Evolutionary conservation across 23 red algal species (phyloP).

Genomic region (Pyropia yezoensis): DNA sequence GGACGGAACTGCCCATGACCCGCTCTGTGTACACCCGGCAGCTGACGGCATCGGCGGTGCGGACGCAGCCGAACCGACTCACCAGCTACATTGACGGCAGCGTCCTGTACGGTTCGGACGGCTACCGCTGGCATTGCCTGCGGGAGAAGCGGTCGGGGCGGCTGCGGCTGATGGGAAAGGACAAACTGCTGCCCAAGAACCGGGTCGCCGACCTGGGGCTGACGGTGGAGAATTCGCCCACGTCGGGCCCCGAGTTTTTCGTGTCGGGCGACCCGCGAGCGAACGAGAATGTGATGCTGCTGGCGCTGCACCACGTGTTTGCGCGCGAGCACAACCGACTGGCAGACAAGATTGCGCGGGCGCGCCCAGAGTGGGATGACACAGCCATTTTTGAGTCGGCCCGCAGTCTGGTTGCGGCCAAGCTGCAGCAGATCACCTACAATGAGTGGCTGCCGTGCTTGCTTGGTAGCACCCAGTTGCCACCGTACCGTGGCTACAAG

Average conservation of each 20-base stretch:
- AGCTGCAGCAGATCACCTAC: conserved; percentile 31
- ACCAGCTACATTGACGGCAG: conserved; percentile 47
- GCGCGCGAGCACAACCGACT: conserved; percentile 44
- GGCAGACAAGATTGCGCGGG: neutral
- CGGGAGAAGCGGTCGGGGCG: too few species aligned
- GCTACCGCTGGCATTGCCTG: too few species aligned
- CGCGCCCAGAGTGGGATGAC: neutral
- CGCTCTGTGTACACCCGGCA: too few species aligned
- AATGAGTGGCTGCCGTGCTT: conserved; percentile 28
- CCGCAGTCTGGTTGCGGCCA: conserved; percentile 17
- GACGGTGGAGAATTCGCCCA: conserved; percentile 15
- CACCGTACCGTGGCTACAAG: conserved; percentile 25
- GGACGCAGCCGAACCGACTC: conserved; percentile 9
- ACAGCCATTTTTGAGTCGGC: conserved; percentile 13
- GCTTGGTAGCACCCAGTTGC: neutral
- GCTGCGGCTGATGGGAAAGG: too few species aligned
- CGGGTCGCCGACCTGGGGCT: too few species aligned
- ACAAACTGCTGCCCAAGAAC: too few species aligned
- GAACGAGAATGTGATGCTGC: conserved; percentile 24
- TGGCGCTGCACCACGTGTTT: conserved; percentile 25
- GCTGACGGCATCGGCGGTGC: too few species aligned
- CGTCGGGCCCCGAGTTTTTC: conserved; percentile 13
- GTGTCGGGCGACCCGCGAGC: conserved; percentile 23
- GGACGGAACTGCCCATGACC: too few species aligned
- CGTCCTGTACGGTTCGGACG: conserved; percentile 40